Evolutionary conservation across 2,329 filamentous ascomycete genomes (phyloP).

Genomic region (Fusarium cyanostomum): DNA sequence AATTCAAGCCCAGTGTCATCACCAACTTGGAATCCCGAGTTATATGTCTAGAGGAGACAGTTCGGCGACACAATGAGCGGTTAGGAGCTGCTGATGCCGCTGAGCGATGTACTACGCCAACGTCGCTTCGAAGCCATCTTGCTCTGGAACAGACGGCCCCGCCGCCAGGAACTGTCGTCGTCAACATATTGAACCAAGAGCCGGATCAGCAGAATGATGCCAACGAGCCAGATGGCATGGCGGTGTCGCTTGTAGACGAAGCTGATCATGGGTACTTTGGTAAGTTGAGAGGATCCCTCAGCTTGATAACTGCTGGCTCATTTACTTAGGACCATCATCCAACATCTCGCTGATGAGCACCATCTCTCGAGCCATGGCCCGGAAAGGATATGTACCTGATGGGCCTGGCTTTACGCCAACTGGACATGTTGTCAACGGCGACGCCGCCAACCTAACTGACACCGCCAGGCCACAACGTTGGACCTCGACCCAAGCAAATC

Average conservation of each 20-base stretch:
- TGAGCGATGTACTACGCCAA: background rate
- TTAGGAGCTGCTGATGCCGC: background rate
- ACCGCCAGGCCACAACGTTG: background rate
- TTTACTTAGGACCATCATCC: background rate
- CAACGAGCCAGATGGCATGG: conserved; percentile 4
- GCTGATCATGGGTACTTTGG: conserved; percentile 14
- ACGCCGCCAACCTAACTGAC: background rate
- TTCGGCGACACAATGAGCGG: background rate
- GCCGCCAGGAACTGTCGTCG: background rate
- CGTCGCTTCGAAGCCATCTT: background rate
- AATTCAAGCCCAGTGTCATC: background rate
- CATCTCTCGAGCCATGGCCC: background rate
- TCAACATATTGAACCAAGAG: background rate
- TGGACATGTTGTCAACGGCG: background rate
- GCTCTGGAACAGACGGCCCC: background rate
- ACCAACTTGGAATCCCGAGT: background rate
- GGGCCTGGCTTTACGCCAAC: too few relatives aligned
- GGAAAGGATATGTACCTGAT: background rate
- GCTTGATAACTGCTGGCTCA: background rate
- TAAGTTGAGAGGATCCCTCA: background rate
- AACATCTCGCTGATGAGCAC: conserved; percentile 12
- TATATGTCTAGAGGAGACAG: background rate
- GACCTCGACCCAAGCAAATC: background rate
- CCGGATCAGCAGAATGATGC: background rate
- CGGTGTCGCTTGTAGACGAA: conserved; percentile 3